These are phyloP conservation scores for Colletotrichum ledebouriae DNA, from an alignment of 2,329 filamentous ascomycete species.

Conservation along the genomic window DNA sequence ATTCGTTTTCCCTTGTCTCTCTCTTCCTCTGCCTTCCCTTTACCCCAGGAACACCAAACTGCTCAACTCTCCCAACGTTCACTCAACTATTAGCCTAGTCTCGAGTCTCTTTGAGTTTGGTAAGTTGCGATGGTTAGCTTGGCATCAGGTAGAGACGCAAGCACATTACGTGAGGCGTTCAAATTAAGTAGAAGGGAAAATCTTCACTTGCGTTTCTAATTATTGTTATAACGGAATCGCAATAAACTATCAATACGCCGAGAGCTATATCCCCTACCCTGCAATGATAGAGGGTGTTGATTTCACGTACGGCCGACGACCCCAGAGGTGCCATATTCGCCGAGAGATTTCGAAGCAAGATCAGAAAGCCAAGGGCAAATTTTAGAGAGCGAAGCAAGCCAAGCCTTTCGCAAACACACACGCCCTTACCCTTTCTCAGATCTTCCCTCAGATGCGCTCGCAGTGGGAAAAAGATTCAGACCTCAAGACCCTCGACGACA, in stretches of 20 bases:
- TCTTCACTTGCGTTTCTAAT: constrained; percentile 4
- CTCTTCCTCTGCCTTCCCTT: too few relatives aligned
- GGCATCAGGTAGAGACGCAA: too few relatives aligned
- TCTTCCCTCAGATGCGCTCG: background rate
- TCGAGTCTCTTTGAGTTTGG: too few relatives aligned
- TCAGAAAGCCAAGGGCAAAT: background rate
- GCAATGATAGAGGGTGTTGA: background rate
- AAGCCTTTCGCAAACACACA: background rate
- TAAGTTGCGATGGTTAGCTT: too few relatives aligned
- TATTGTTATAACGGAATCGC: background rate
- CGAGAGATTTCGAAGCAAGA: constrained; percentile 6
- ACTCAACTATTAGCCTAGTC: too few relatives aligned
- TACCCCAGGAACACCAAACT: too few relatives aligned
- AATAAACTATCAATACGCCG: constrained; percentile 7
- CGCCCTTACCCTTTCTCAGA: constrained; percentile 8
- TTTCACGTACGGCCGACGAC: constrained; percentile 17
- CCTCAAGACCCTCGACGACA: background rate
- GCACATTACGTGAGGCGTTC: too few relatives aligned
- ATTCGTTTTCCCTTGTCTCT: too few relatives aligned
- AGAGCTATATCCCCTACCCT: too few relatives aligned
- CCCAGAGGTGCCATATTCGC: constrained; percentile 1
- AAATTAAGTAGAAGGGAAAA: too few relatives aligned
- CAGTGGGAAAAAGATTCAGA: background rate
- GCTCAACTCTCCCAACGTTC: too few relatives aligned
- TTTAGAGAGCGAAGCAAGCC: constrained; percentile 4